Evolutionary conservation across 257 asterid species (phyloP).

Genomic region (Ilex asprella): DNA sequence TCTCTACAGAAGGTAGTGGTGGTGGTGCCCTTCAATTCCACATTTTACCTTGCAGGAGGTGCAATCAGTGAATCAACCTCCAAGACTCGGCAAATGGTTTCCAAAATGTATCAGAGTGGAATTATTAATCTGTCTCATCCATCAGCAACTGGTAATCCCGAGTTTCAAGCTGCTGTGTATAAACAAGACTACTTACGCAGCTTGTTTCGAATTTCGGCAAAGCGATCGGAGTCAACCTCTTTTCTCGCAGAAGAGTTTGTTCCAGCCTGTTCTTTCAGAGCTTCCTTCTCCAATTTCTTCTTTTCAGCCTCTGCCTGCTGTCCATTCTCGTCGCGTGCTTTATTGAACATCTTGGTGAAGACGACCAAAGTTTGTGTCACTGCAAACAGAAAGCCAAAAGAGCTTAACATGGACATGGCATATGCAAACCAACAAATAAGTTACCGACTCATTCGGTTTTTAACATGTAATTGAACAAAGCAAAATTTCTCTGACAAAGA

Average conservation of each 20-base stretch:
- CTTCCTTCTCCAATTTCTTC: conserved; percentile 90
- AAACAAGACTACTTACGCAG: conserved; percentile 4
- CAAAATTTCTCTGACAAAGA: too few relatives aligned
- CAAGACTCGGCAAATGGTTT: too few relatives aligned
- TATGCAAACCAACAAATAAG: background rate
- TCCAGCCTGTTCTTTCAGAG: conserved; percentile 71
- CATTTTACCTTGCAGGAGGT: too few relatives aligned
- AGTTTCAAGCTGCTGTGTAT: background rate
- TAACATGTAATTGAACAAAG: too few relatives aligned
- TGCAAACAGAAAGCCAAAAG: conserved; percentile 31
- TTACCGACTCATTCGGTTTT: too few relatives aligned
- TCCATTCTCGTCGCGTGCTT: conserved; percentile 81
- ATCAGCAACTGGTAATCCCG: conserved; percentile 1
- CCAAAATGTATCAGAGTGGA: too few relatives aligned
- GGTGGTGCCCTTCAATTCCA: too few relatives aligned
- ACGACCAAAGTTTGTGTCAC: conserved; percentile 83
- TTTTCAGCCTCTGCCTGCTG: conserved; percentile 84
- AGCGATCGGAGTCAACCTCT: conserved; percentile 62
- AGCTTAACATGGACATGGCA: background rate
- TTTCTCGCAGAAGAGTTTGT: conserved; percentile 65
- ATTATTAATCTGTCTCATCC: conserved; percentile 2
- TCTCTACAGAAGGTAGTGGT: too few relatives aligned
- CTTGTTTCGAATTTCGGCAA: conserved; percentile 37
- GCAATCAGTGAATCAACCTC: too few relatives aligned
- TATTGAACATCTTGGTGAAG: conserved; percentile 77